These are phyloP conservation scores for Boletus subparvulus DNA, from an alignment of 768 basidiomycete species.

Conservation along the genomic window DNA sequence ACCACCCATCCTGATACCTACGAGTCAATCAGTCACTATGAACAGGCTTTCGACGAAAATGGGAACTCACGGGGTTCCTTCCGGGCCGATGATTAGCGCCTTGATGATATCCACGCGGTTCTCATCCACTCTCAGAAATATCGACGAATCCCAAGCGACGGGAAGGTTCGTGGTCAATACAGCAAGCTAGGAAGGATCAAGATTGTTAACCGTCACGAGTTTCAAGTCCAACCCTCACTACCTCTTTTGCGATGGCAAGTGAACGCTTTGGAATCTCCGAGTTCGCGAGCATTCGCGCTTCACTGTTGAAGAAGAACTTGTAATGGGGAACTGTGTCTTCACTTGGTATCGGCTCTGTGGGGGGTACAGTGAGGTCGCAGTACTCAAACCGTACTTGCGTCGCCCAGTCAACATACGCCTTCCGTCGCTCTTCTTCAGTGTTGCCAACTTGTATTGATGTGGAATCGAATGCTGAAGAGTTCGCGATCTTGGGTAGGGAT, in stretches of 20 bases:
- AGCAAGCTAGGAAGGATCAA: constrained; percentile 60
- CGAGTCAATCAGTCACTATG: constrained; percentile 2
- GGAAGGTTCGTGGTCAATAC: constrained; percentile 92
- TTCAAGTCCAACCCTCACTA: constrained; percentile 25
- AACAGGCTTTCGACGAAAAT: background rate
- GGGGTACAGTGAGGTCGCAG: constrained; percentile 72
- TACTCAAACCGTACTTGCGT: constrained; percentile 83
- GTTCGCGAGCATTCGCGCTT: constrained; percentile 79
- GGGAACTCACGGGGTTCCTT: constrained; percentile 81
- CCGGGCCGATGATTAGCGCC: constrained; percentile 87
- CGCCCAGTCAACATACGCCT: constrained; percentile 84
- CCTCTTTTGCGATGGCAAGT: constrained; percentile 94
- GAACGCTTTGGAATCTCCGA: constrained; percentile 90
- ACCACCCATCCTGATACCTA: constrained; percentile 93
- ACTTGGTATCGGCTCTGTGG: constrained; percentile 30
- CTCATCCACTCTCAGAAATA: constrained; percentile 92
- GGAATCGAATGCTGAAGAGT: constrained; percentile 47
- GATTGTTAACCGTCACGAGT: constrained; percentile 6
- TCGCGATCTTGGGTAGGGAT: constrained; percentile 71
- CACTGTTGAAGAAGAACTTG: constrained; percentile 80
- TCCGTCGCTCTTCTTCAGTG: constrained; percentile 66
- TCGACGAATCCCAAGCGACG: constrained; percentile 92
- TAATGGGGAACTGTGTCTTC: constrained; percentile 66
- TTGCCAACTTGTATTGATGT: constrained; percentile 39
- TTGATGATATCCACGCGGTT: constrained; percentile 90